Percentiles rank a stretch among this genome's conserved stretches.
Conservation (phyloP, 495 filamentous ascomycete species). For the Talaromyces wortmannii region DNA sequence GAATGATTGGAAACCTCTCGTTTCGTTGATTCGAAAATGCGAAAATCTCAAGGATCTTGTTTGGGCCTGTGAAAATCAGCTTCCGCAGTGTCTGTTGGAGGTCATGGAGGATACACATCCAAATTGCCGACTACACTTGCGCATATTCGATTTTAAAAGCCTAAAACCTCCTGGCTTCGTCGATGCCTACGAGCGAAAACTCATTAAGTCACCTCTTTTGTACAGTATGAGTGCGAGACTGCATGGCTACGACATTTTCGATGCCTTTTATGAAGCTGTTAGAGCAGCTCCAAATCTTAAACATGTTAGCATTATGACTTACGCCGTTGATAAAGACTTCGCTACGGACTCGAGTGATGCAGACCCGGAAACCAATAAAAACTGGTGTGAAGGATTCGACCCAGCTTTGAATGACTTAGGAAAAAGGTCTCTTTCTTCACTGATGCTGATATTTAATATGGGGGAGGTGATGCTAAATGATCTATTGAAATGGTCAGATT, state of each 20-base stretch:
- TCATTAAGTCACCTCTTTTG: background rate
- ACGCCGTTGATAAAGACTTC: background rate
- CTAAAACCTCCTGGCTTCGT: background rate
- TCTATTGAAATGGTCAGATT: background rate
- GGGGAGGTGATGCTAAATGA: background rate
- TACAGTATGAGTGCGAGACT: background rate
- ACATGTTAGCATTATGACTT: background rate
- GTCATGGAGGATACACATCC: background rate
- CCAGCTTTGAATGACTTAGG: background rate
- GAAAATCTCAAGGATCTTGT: background rate
- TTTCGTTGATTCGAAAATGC: background rate
- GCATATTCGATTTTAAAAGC: background rate
- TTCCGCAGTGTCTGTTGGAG: background rate
- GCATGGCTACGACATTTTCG: background rate
- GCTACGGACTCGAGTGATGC: background rate
- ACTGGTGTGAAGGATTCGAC: background rate
- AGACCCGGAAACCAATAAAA: background rate
- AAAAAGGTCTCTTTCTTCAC: background rate
- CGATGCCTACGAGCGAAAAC: background rate
- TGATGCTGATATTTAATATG: background rate
- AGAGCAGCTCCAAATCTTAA: background rate
- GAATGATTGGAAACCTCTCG: background rate
- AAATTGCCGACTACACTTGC: background rate
- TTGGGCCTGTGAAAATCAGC: background rate
- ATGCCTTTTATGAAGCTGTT: background rate